These are phyloP conservation scores for Mycosphaerelloides madeirae DNA, from an alignment of 2,329 filamentous ascomycete genomes.

Conservation along the genomic window DNA sequence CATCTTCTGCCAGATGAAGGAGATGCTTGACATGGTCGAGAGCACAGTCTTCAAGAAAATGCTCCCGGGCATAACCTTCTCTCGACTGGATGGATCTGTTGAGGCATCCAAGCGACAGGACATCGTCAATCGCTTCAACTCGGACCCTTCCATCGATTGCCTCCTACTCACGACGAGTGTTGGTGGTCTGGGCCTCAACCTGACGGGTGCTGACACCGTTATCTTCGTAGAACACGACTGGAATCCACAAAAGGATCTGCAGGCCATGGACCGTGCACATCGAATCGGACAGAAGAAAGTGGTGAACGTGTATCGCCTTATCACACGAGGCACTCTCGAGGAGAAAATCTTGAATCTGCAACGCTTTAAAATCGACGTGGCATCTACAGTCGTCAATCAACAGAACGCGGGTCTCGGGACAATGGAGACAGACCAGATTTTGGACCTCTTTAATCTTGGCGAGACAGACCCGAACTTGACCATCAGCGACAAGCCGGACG, in stretches of 20 bases:
- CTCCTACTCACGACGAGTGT: constrained; percentile 91
- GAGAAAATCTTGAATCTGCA: constrained; percentile 96
- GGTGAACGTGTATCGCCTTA: constrained; percentile 95
- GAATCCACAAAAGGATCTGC: constrained; percentile 98
- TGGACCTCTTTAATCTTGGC: constrained; percentile 90
- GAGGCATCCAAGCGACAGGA: constrained; percentile 92
- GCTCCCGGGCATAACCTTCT: constrained; percentile 86
- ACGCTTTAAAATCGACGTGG: constrained; percentile 99
- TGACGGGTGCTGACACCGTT: constrained; percentile 95
- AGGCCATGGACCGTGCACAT: constrained; percentile 98
- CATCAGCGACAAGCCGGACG: constrained; percentile 30
- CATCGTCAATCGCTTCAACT: constrained; percentile 98
- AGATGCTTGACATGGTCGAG: constrained; percentile 99
- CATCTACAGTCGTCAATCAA: constrained; percentile 96
- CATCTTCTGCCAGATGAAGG: constrained; percentile 99
- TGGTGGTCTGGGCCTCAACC: constrained; percentile 86
- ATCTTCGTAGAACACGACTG: constrained; percentile 99
- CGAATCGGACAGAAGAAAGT: constrained; percentile 99
- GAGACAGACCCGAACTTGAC: constrained; percentile 54
- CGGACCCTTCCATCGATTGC: constrained; percentile 92
- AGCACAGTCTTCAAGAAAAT: constrained; percentile 85
- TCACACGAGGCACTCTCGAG: constrained; percentile 91
- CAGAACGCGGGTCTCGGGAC: constrained; percentile 91
- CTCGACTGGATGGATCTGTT: constrained; percentile 89
- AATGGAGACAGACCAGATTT: constrained; percentile 98